Base-by-base conservation (phyloP, 441 rosid species). In the Mallotus japonicus region DNA sequence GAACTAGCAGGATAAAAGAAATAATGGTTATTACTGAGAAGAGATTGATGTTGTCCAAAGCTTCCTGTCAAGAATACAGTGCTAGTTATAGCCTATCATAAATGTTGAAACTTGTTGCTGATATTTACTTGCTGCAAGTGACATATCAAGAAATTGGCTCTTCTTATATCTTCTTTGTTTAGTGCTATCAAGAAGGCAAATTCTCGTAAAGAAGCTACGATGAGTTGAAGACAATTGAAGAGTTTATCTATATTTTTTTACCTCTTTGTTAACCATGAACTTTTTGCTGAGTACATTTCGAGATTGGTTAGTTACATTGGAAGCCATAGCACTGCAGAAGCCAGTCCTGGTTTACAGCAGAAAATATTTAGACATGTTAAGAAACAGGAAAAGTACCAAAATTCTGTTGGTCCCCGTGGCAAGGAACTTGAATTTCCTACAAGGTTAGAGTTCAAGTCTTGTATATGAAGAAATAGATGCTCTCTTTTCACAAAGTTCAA, bases 281-380 rank as follows among this genome's bases (percentile, higher is more conserved):
- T 90, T 95, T 75, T 95, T 95, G 89, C 99, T 92, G 20, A 92
- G 90, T 69, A 95, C 99, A 47, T 95, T 95, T 72, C 99, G 89
- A 59, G 98, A 95, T 73, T 95, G 99, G 77, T 92, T 92, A 28
- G 95, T 76, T 81, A 95, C 83, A 84, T 95, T 95, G 71, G 99
- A 95, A 67, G 99, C 99, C 99, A 95, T 95, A 64, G 99, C 99
- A 79, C 87, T 90, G 86, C 87, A 85, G 77, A 95, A 95, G n/a
- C 99, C 99, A 78, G 84, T 89, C 98, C 99, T 95, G 81, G 49
- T 28, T 20, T 6, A 14, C 28, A 75, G 34, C 62, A 69, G 24
- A 19, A 40, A 28, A 28, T 19, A 49, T 12, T 49, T 12, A 32
- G 7, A 20, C 28, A 14, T 5, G n/a, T 13, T 13, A 14, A 46